These are phyloP conservation scores for Mycena leptocephala DNA, from an alignment of 768 basidiomycete genomes.

Conservation along the genomic window DNA sequence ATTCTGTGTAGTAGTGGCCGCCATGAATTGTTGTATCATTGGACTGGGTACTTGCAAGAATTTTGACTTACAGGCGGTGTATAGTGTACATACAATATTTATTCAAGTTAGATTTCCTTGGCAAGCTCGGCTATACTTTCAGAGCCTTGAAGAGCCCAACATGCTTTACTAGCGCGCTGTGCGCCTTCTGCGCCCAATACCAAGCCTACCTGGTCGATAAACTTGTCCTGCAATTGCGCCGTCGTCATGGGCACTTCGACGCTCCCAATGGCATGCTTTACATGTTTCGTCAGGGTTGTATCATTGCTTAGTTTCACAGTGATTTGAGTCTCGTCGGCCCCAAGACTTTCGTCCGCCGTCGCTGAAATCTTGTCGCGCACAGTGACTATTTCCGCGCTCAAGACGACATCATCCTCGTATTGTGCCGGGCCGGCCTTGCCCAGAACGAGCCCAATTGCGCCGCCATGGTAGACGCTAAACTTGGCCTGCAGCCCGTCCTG, in stretches of 20 bases:
- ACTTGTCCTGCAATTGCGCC: conserved; percentile 39
- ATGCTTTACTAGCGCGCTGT: conserved; percentile 27
- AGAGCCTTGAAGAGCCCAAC: conserved; percentile 24
- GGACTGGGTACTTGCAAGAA: neutral
- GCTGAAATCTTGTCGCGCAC: conserved; percentile 39
- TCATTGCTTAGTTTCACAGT: conserved; percentile 33
- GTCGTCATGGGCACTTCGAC: conserved; percentile 37
- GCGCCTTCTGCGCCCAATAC: conserved; percentile 37
- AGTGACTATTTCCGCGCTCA: conserved; percentile 33
- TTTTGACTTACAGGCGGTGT: no score
- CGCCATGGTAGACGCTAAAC: conserved; percentile 43
- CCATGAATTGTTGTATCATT: conserved; percentile 22
- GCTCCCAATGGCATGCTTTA: conserved; percentile 41
- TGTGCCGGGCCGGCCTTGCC: conserved; percentile 41
- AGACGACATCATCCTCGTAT: conserved; percentile 35
- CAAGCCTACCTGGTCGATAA: conserved; percentile 37
- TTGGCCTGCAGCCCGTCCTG: conserved; percentile 42
- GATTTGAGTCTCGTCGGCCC: conserved; percentile 35
- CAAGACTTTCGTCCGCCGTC: conserved; percentile 32
- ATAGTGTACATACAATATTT: neutral
- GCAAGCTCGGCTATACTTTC: conserved; percentile 16
- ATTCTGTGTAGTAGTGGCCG: conserved; percentile 19
- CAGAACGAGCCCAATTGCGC: conserved; percentile 36
- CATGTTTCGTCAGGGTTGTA: conserved; percentile 32
- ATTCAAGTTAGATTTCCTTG: neutral